phyloP scores from a whole-genome alignment of 1,284 basidiomycete species.

The Cryptococcus sp. region DNA sequence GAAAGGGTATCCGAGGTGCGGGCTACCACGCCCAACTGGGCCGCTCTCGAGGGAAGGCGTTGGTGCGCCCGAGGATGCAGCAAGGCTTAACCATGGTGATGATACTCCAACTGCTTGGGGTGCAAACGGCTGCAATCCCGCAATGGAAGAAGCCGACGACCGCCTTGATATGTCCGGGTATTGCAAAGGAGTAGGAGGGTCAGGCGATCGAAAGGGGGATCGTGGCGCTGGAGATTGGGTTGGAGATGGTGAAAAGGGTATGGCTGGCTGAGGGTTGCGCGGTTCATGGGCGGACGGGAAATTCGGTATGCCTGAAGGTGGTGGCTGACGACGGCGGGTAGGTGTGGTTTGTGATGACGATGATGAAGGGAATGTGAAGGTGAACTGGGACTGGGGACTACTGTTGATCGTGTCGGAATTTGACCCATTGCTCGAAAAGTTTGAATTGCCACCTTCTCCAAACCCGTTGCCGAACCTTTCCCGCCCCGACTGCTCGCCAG shows the following conservation, averaged over 20 bases:
- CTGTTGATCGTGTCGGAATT: neutral
- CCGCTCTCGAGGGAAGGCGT: slow-evolving; percentile 48
- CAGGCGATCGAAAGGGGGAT: slow-evolving; percentile 21
- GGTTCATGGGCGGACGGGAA: slow-evolving; percentile 28
- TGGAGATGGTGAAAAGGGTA: slow-evolving; percentile 31
- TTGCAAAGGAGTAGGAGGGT: slow-evolving; percentile 6
- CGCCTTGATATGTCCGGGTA: slow-evolving; percentile 11
- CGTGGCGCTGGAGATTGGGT: slow-evolving; percentile 23
- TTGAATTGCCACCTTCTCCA: no score
- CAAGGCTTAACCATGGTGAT: slow-evolving; percentile 51
- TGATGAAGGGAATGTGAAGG: neutral
- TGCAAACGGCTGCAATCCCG: slow-evolving; percentile 15
- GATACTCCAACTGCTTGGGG: slow-evolving; percentile 1
- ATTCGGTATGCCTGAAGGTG: slow-evolving; percentile 31
- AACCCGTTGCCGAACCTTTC: no score
- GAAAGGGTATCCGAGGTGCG: slow-evolving; percentile 51
- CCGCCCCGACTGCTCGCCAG: no score
- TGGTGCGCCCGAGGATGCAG: slow-evolving; percentile 50
- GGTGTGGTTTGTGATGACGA: slow-evolving; percentile 1
- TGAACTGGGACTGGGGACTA: neutral
- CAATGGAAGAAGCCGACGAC: slow-evolving; percentile 9
- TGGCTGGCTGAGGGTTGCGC: slow-evolving; percentile 22
- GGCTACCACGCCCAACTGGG: slow-evolving; percentile 35
- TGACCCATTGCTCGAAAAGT: neutral
- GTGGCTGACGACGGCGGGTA: slow-evolving; percentile 17